Conservation (phyloP, 352 stramenopile genomes). For the Pythium apleroticum region DNA sequence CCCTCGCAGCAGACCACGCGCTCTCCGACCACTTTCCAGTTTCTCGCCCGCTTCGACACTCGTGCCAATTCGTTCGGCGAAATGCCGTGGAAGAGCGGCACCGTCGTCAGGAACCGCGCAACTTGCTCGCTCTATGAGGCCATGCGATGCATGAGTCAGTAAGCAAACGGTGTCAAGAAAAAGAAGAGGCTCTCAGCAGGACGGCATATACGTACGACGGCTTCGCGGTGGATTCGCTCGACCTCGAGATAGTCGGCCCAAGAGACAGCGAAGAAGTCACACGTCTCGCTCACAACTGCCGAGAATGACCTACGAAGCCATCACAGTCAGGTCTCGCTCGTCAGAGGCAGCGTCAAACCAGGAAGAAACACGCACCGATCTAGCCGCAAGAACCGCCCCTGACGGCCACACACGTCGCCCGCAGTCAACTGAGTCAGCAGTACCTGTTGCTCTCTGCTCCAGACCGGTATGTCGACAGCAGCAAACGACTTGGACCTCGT, state of each 20-base stretch:
- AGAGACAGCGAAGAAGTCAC: constrained; percentile 26
- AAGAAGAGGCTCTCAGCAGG: background rate
- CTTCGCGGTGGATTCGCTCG: constrained; percentile 20
- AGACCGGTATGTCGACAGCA: constrained; percentile 9
- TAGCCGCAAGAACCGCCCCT: constrained; percentile 17
- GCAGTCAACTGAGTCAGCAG: constrained; percentile 14
- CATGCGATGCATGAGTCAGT: no score
- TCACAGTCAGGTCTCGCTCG: background rate
- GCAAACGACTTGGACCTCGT: constrained; percentile 1
- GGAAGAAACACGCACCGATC: constrained; percentile 3
- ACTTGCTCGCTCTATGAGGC: constrained; percentile 18
- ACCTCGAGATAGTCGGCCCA: constrained; percentile 24
- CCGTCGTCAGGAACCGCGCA: constrained; percentile 41
- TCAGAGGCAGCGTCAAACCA: background rate
- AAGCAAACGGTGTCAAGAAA: no score
- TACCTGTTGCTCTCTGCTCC: constrained; percentile 14
- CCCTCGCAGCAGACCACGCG: constrained; percentile 57
- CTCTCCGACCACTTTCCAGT: constrained; percentile 46
- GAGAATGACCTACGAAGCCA: constrained; percentile 27
- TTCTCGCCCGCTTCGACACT: constrained; percentile 28
- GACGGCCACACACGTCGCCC: constrained; percentile 23
- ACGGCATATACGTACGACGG: constrained; percentile 11
- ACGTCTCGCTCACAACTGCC: constrained; percentile 23
- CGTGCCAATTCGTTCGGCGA: constrained; percentile 29
- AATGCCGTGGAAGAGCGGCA: constrained; percentile 40